phyloP scores from a whole-genome alignment of 1,139 yeast genomes.

The Sugiyamaella japonica region DNA sequence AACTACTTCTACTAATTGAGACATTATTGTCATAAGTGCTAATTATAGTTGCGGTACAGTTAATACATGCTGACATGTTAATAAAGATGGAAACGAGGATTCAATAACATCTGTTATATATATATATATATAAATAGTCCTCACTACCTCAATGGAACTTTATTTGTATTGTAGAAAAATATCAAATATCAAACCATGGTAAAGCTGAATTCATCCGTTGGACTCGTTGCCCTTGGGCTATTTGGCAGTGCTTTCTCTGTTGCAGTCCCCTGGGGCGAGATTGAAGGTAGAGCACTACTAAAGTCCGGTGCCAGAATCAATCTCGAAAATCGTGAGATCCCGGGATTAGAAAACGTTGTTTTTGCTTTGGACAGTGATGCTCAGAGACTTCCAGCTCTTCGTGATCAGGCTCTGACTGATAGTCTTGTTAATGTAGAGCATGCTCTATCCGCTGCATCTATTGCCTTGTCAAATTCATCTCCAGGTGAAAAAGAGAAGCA shows the following conservation, averaged over 20 bases:
- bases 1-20: not conserved
- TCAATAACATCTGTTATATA: not conserved
- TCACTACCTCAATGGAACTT: not conserved
- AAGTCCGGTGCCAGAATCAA: conserved; percentile 5
- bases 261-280: conserved; percentile 3
- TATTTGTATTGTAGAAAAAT: not conserved
- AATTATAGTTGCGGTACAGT: not conserved
- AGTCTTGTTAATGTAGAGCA: conserved; percentile 10
- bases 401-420: conserved; percentile 5
- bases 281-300: conserved; percentile 6
- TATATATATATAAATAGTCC: conserved; percentile 1
- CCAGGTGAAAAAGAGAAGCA: not conserved
- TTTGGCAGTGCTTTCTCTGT: conserved; percentile 1
- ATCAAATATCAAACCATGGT: conserved; percentile 1
- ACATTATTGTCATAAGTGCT: not conserved
- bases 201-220: conserved; percentile 7
- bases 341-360: conserved; percentile 4
- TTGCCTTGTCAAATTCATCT: not conserved
- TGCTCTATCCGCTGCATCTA: not conserved
- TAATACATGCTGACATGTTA: conserved; percentile 6
- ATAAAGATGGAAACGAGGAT: not conserved
- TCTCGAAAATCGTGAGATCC: conserved; percentile 2
- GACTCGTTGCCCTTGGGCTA: not conserved
- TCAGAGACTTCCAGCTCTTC: conserved; percentile 1
- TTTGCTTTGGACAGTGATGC: conserved; percentile 11